Evolutionary conservation across 106 monocot genomes (phyloP), one percentile per base, ranked within the genome.

Genomic region (Xerophyta viscosa): DNA sequence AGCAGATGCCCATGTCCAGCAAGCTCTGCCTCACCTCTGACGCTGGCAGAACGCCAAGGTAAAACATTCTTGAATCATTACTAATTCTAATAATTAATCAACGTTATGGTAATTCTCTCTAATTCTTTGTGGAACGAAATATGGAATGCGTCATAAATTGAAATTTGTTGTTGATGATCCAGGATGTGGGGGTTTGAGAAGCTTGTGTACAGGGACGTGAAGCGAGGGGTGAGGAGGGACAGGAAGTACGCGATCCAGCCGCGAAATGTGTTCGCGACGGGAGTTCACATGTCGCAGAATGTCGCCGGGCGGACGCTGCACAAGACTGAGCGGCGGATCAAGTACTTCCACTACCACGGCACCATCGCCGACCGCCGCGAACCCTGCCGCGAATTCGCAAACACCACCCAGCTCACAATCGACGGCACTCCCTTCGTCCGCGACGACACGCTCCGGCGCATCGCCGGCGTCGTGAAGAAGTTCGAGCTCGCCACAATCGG

Each of bases 161-260:
- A 12, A 39, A 39, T 39, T 39, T 3, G 39, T 39, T 33, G 33
- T 12, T 39, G n/a, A n/a, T n/a, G n/a, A n/a, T 62, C 15, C 72
- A 85, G 88, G 63, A 68, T 76, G 67, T 83, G 88, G 88, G 88
- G 83, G 1, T 54, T 89, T 13, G 88, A 89, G 67, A 83, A 88
- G 60, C 62, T 89, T 24, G 73, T 89, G 5, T 89, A 80, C 79
- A 49, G 71, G 27, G 80, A 89, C 31, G 72, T 67, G n/a, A 77
- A 71, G 45, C 46, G 72, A 2, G 70, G 60, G 0, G 43, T 76
- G 24, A 48, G 79, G 21, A 43, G 79, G 26, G 83, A 83, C 51
- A 52, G 77, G 14, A 86, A 86, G 59, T 86, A 86, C 4, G 81
- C 81, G 0, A 67, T 86, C 50, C 81, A 77, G 67, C 70, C 86